A percentile compares a stretch with the other conserved stretches of the same genome.
Conservation (phyloP, 257 asterid genomes). For the Thymus mandschuricus region DNA sequence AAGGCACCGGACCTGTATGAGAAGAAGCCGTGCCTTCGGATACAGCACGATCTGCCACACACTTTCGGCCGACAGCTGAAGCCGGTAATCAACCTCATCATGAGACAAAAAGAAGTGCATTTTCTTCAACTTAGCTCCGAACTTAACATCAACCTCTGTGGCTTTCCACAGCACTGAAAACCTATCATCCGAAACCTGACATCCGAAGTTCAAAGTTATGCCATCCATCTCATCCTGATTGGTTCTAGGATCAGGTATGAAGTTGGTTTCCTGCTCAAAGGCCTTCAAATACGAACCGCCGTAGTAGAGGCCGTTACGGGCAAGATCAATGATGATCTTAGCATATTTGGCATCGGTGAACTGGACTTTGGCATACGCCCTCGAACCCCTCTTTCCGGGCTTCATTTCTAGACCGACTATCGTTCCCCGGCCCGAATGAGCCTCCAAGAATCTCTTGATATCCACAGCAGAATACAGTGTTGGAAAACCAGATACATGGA, state of each 20-base stretch:
- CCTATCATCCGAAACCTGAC: constrained; percentile 53
- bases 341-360: constrained; percentile 42
- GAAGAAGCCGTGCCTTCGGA: constrained; percentile 42
- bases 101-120: constrained; percentile 44
- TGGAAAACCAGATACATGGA: constrained; percentile 62
- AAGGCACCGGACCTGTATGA: constrained; percentile 64
- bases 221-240: constrained; percentile 46
- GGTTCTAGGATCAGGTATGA: constrained; percentile 33
- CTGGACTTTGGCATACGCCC: constrained; percentile 81
- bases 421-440: constrained; percentile 46
- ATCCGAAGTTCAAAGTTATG: constrained; percentile 61
- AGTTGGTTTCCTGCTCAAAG: constrained; percentile 40
- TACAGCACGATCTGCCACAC: constrained; percentile 74
- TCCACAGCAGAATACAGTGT: constrained; percentile 40
- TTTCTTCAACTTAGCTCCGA: constrained; percentile 67
- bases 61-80: constrained; percentile 71
- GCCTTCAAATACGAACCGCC: constrained; percentile 66
- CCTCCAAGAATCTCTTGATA: constrained; percentile 51
- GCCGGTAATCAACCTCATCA: constrained; percentile 50
- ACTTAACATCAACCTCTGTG: constrained; percentile 45
- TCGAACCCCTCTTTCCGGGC: constrained; percentile 41
- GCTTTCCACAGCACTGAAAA: constrained; percentile 63
- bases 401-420: constrained; percentile 67
- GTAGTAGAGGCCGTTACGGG: constrained; percentile 44
- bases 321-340: constrained; percentile 42